Evolutionary conservation across 495 filamentous ascomycete species (phyloP).

Genomic region (Penicillium cataractarum): DNA sequence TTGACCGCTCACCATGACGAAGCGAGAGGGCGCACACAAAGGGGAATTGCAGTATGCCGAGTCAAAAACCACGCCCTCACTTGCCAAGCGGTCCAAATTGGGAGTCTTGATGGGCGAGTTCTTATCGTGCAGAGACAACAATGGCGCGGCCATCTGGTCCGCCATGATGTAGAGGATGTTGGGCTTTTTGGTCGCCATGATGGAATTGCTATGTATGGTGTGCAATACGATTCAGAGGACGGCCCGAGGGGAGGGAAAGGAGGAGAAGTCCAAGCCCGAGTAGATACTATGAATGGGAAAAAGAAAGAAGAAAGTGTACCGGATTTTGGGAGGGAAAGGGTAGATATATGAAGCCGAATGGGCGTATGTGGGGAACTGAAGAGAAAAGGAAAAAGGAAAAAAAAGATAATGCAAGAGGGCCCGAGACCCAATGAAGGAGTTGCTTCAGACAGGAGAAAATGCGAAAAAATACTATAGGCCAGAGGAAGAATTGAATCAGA

Average conservation of each 20-base stretch:
- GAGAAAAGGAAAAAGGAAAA: slow-evolving; percentile 14
- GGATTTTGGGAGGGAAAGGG: slow-evolving; percentile 1
- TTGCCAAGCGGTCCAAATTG: slow-evolving; percentile 78
- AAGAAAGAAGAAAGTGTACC: neutral
- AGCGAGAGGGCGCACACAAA: slow-evolving; percentile 84
- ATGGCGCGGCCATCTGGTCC: slow-evolving; percentile 85
- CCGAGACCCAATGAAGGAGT: slow-evolving; percentile 9
- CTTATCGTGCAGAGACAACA: slow-evolving; percentile 81
- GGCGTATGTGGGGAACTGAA: slow-evolving; percentile 26
- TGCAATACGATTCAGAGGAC: neutral
- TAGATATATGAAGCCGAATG: slow-evolving; percentile 23
- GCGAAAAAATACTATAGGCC: neutral
- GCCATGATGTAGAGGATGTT: slow-evolving; percentile 91
- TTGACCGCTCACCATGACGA: slow-evolving; percentile 86
- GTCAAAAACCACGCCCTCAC: slow-evolving; percentile 79
- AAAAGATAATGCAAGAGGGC: slow-evolving; percentile 10
- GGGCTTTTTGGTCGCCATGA: slow-evolving; percentile 56
- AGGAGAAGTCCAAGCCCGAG: slow-evolving; percentile 7
- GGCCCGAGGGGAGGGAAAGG: neutral
- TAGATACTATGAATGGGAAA: neutral
- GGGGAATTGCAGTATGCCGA: slow-evolving; percentile 89
- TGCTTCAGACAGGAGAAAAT: neutral
- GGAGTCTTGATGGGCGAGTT: slow-evolving; percentile 82
- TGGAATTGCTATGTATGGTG: slow-evolving; percentile 35
- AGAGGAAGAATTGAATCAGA: neutral